phyloP scores from a whole-genome alignment of 129 eudicot genomes.

The Scalesia atractyloides region DNA sequence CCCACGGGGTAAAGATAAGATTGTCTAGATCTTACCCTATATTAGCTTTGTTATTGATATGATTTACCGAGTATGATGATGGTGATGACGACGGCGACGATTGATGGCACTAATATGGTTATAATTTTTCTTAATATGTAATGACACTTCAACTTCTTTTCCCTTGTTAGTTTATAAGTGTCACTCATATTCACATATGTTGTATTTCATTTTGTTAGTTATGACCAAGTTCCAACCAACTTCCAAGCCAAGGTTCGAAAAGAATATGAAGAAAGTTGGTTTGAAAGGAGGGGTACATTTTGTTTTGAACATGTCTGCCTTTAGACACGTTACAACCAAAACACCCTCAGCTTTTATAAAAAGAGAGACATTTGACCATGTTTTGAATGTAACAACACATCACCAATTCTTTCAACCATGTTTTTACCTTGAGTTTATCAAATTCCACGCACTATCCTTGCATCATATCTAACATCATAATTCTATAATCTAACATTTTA shows the following conservation, averaged over 20 bases:
- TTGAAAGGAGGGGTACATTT: conserved; percentile 17
- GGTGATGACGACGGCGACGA: too few relatives aligned
- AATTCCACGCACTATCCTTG: conserved; percentile 8
- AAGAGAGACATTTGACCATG: conserved; percentile 35
- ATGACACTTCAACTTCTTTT: too few relatives aligned
- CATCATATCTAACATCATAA: conserved; percentile 22
- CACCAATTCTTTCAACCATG: conserved; percentile 18
- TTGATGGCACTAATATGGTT: too few relatives aligned
- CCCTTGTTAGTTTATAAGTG: too few relatives aligned
- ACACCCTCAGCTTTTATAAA: conserved; percentile 36
- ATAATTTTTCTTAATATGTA: too few relatives aligned
- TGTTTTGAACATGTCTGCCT: conserved; percentile 42
- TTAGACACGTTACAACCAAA: conserved; percentile 44
- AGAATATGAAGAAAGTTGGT: conserved; percentile 13
- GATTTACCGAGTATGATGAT: too few relatives aligned
- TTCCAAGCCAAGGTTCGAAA: not conserved
- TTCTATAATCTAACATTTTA: not conserved
- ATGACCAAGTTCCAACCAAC: conserved; percentile 1
- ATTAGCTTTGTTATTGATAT: too few relatives aligned
- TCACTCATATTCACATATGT: too few relatives aligned
- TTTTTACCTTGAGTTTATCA: conserved; percentile 16
- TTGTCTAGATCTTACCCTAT: too few relatives aligned
- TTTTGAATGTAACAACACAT: conserved; percentile 33
- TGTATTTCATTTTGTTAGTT: too few relatives aligned
- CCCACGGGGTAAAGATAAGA: too few relatives aligned